phyloP scores from a whole-genome alignment of 768 basidiomycete species.

The Phaffia australis region DNA sequence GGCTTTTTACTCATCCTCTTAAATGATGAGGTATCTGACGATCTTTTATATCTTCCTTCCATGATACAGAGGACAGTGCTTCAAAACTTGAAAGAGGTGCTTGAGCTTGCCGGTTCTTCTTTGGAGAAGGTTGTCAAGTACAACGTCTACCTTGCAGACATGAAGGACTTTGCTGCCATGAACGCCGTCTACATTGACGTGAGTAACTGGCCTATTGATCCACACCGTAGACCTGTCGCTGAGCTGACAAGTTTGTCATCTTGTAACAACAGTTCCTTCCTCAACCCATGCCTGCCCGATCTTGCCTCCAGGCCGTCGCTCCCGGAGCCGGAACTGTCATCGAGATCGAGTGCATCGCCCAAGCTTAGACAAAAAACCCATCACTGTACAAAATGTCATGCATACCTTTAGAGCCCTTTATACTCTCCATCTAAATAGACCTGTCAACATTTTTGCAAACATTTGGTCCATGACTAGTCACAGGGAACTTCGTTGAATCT shows the following conservation, averaged over 20 bases:
- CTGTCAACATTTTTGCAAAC: no score
- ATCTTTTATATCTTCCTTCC: background rate
- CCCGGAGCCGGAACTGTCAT: slow-evolving; percentile 25
- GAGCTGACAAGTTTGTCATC: background rate
- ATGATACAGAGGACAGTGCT: slow-evolving; percentile 11
- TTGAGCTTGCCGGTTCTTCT: slow-evolving; percentile 31
- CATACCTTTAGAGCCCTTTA: no score
- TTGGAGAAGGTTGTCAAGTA: slow-evolving; percentile 18
- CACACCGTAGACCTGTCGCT: background rate
- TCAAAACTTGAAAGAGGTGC: slow-evolving; percentile 30
- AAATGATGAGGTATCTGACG: no score
- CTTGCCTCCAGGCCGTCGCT: slow-evolving; percentile 25
- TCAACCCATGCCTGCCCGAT: slow-evolving; percentile 25
- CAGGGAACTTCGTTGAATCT: no score
- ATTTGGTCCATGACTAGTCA: no score
- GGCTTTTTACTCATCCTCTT: no score
- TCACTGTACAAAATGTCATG: no score
- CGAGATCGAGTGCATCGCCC: slow-evolving; percentile 26
- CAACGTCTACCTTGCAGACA: slow-evolving; percentile 28
- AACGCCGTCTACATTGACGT: slow-evolving; percentile 30
- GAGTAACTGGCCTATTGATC: background rate
- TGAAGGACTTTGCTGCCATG: slow-evolving; percentile 31
- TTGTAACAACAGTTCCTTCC: slow-evolving; percentile 16
- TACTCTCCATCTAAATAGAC: no score
- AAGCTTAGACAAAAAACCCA: background rate